These are phyloP conservation scores for Pythium aquatile DNA, from an alignment of 352 stramenopile species.

Conservation along the genomic window DNA sequence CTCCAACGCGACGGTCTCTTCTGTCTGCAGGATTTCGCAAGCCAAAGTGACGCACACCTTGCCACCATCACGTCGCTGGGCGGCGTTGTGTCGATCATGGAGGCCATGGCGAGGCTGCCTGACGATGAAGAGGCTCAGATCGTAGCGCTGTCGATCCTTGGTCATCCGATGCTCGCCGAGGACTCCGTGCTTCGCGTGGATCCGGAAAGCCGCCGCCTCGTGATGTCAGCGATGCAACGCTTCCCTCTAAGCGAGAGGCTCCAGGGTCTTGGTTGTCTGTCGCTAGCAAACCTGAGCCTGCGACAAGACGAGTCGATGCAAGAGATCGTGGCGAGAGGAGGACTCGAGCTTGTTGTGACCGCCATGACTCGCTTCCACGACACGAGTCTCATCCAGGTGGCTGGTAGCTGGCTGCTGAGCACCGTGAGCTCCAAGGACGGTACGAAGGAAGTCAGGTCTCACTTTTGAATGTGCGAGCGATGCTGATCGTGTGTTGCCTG, in stretches of 20 bases:
- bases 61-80: constrained; percentile 38
- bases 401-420: constrained; percentile 51
- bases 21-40: constrained; percentile 40
- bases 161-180: constrained; percentile 51
- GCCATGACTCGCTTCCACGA: constrained; percentile 54
- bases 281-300: constrained; percentile 56
- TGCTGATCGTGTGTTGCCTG: neutral
- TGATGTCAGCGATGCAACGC: constrained; percentile 54
- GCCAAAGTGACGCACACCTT: constrained; percentile 31
- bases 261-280: constrained; percentile 49
- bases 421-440: constrained; percentile 50
- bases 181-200: constrained; percentile 48
- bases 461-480: neutral
- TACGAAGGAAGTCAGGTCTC: constrained; percentile 14
- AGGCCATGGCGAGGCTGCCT: constrained; percentile 46
- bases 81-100: constrained; percentile 43
- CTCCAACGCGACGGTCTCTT: constrained; percentile 55
- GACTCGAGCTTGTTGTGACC: constrained; percentile 40
- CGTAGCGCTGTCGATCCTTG: constrained; percentile 49
- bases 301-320: constrained; percentile 56
- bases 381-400: constrained; percentile 45
- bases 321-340: constrained; percentile 58
- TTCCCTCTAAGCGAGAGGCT: constrained; percentile 61
- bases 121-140: constrained; percentile 52
- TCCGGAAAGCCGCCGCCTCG: constrained; percentile 48